Percentiles rank a stretch among this genome's conserved stretches.
These are phyloP conservation scores for Bacterosira constricta DNA, from an alignment of 108 stramenopile species.

Conservation along the genomic window DNA sequence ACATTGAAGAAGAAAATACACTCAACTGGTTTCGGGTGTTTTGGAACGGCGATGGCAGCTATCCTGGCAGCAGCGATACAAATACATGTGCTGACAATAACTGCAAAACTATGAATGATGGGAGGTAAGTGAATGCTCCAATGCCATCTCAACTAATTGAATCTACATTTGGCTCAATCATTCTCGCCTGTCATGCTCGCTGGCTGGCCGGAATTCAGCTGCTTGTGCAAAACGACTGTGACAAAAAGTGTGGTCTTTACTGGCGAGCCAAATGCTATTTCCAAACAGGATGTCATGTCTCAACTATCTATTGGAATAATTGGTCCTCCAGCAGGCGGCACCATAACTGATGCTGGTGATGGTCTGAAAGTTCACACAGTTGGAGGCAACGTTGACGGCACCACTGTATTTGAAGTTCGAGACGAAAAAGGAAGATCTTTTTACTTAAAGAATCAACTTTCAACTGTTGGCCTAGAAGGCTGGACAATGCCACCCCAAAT, in stretches of 20 bases:
- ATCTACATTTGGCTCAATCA: too few relatives aligned
- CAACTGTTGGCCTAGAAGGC: slow-evolving; percentile 46
- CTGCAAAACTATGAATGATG: slow-evolving; percentile 21
- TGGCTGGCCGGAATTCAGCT: slow-evolving; percentile 14
- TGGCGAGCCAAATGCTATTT: background rate
- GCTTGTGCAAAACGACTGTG: slow-evolving; percentile 54
- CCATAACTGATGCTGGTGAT: slow-evolving; percentile 5
- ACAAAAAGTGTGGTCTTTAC: slow-evolving; percentile 48
- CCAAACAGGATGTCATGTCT: slow-evolving; percentile 20
- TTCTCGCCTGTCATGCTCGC: background rate
- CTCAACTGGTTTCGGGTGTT: slow-evolving; percentile 49
- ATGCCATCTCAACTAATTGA: too few relatives aligned
- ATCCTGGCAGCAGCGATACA: slow-evolving; percentile 35
- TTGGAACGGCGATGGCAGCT: slow-evolving; percentile 45
- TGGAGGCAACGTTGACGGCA: slow-evolving; percentile 25
- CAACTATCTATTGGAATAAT: slow-evolving; percentile 47
- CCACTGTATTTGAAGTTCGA: slow-evolving; percentile 63
- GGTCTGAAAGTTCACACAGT: slow-evolving; percentile 36
- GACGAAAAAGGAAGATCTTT: slow-evolving; percentile 39
- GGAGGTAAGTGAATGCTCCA: slow-evolving; percentile 21
- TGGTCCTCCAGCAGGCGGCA: slow-evolving; percentile 21
- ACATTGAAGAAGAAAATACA: slow-evolving; percentile 39
- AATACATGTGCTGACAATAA: slow-evolving; percentile 40
- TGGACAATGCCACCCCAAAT: slow-evolving; percentile 29
- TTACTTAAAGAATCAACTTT: slow-evolving; percentile 55